Evolutionary conservation across 1,284 basidiomycete species (phyloP).

Genomic region (Gomphus bonarii): DNA sequence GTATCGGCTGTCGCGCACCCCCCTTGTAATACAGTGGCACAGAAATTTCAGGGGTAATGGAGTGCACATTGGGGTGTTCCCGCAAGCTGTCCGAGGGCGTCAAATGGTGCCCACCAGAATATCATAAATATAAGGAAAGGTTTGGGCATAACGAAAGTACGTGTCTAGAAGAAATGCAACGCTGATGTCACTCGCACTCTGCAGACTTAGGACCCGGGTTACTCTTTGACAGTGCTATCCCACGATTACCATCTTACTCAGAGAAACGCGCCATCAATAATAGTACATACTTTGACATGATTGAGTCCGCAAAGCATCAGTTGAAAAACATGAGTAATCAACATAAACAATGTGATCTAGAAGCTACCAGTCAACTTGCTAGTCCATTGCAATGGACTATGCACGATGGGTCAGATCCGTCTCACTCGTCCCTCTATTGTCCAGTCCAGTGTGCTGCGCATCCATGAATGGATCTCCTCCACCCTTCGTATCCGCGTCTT

Average conservation of each 20-base stretch:
- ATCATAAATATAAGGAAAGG: neutral
- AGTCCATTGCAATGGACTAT: neutral
- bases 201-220: too few species aligned
- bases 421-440: neutral
- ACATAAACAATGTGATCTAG: neutral
- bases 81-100: neutral
- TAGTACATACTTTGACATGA: neutral
- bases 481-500: slow-evolving; percentile 22
- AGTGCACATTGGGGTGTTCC: slow-evolving; percentile 5
- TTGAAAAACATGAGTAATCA: neutral
- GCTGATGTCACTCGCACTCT: too few species aligned
- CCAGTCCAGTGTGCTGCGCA: neutral
- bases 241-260: too few species aligned
- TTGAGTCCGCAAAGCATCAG: neutral
- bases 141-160: neutral
- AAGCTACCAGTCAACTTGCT: neutral
- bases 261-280: neutral
- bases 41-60: neutral
- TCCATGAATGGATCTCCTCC: neutral
- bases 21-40: neutral
- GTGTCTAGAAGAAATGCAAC: neutral
- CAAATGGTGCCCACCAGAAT: neutral
- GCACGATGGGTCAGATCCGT: neutral
- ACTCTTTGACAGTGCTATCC: too few species aligned
- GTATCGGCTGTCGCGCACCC: neutral